phyloP scores from a whole-genome alignment of 768 basidiomycete genomes.

The Serendipita sp. region DNA sequence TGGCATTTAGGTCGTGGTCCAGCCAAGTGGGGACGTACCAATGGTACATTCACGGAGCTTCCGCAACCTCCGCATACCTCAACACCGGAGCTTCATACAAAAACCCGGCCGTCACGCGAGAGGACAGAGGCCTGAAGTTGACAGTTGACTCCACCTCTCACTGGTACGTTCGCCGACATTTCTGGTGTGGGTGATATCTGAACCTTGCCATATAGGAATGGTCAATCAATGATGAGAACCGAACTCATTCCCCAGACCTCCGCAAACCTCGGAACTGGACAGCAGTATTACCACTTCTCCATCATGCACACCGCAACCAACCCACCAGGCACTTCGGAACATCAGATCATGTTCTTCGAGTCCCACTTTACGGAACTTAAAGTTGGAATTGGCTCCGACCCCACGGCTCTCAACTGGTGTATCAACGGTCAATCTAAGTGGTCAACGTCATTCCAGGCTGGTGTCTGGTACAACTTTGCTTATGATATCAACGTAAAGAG shows the following conservation, averaged over 20 bases:
- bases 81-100: constrained; percentile 35
- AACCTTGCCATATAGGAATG: constrained; percentile 27
- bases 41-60: constrained; percentile 44
- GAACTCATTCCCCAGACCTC: constrained; percentile 29
- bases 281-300: constrained; percentile 44
- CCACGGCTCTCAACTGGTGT: constrained; percentile 38
- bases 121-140: constrained; percentile 35
- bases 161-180: background rate
- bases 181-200: background rate
- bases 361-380: constrained; percentile 52
- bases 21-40: constrained; percentile 40
- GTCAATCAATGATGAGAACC: constrained; percentile 29
- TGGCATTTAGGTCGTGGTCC: constrained; percentile 33
- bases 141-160: constrained; percentile 24
- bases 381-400: constrained; percentile 29
- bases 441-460: constrained; percentile 34
- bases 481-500: constrained; percentile 43
- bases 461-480: constrained; percentile 50
- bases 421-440: constrained; percentile 31
- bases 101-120: constrained; percentile 39
- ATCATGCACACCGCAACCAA: constrained; percentile 34
- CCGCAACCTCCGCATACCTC: constrained; percentile 38
- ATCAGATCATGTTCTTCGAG: constrained; percentile 37
- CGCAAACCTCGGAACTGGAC: constrained; percentile 39
- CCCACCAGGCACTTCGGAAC: constrained; percentile 37